Evolutionary conservation across 2,329 filamentous ascomycete species (phyloP), one percentile per base, ranked within the genome.

Genomic region (Bretziella fagacearum): DNA sequence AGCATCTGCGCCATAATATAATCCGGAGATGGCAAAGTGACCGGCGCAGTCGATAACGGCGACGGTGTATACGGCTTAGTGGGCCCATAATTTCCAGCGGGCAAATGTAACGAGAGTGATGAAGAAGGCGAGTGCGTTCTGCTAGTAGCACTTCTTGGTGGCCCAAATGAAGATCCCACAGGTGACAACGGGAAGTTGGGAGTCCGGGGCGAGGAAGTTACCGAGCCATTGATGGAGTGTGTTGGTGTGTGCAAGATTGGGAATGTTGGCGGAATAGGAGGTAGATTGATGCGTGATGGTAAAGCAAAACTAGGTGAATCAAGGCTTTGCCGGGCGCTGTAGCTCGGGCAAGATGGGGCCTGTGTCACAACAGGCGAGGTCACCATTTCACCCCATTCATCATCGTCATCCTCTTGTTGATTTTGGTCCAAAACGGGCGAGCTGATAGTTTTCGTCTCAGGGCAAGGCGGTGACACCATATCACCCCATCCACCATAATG

Each of bases 331-430:
- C n/a, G 29, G 3, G 46, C 22, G 18, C 29, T 29, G 20, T 47
- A 25, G 15, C 44, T 30, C 5, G 23, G 22, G 23, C 29, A 17
- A 45, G 27, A 15, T 18, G 40, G 23, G 15, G 44, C 23, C 10
- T 33, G 33, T 6, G 30, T 25, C 6, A 26, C 11, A 17, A 20
- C 37, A 26, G 39, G 46, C 18, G 47, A 49, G 4, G 48, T 44
- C 8, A 77, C 62, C 73, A 77, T 77, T 51, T 77, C 73, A 2
- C 73, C 73, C 73, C 73, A 77, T 30, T 76, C 72, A 37, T 73
- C 70, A 4, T 72, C 67, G 0, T 66, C 62, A 4, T 62, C 60
- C 0, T 57, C 57, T 0, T 55, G 33, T 17, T 4, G 7, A 39
- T 17, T 6, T 39, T 39, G 13, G 11, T 4, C 17, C 7, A 39